phyloP scores from a whole-genome alignment of 306 rosid species.

The Comarum palustre region DNA sequence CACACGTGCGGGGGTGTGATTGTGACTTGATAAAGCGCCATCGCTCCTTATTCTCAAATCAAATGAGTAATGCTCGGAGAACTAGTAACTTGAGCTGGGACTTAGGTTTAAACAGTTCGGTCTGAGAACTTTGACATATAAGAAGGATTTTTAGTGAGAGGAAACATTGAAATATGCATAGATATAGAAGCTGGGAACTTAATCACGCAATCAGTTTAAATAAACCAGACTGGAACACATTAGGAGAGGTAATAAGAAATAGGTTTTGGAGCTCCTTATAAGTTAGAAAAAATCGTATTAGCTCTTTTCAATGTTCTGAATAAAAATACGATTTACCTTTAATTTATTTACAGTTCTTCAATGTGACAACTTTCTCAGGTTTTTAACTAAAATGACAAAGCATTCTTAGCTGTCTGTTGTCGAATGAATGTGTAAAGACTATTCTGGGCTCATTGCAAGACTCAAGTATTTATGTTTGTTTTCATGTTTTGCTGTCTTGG shows the following conservation, averaged over 20 bases:
- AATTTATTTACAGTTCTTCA: neutral
- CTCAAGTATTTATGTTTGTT: slow-evolving; percentile 11
- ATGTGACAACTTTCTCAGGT: neutral
- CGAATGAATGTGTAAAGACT: neutral
- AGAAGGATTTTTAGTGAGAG: neutral
- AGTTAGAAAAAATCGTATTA: neutral
- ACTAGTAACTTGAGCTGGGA: neutral
- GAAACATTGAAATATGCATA: neutral
- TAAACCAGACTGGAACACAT: neutral
- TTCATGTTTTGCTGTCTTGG: slow-evolving; percentile 21
- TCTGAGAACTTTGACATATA: too few species aligned
- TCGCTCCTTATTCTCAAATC: neutral
- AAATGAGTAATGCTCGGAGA: neutral
- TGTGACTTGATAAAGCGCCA: neutral
- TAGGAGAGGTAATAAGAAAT: neutral
- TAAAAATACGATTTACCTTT: neutral
- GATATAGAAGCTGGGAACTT: neutral
- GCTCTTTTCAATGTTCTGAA: neutral
- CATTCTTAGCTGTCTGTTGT: neutral
- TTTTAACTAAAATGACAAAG: neutral
- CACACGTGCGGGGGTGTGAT: too few species aligned
- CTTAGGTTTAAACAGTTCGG: too few species aligned
- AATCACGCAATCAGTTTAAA: neutral
- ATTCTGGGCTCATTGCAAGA: neutral
- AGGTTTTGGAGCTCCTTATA: neutral